phyloP scores from a whole-genome alignment of 106 monocot species.

The Phalaenopsis aphrodite region DNA sequence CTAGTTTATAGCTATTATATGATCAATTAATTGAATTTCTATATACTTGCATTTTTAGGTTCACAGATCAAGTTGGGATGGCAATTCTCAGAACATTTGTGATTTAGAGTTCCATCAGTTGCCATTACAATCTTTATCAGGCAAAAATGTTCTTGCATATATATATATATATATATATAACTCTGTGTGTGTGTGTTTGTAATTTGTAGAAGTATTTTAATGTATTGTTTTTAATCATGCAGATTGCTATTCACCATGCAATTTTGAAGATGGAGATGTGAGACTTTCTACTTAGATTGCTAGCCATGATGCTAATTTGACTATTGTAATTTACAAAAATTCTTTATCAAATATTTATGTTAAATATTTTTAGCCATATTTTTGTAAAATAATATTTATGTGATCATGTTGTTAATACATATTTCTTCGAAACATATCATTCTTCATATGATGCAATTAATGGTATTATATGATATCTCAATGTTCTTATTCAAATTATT shows the following conservation, averaged over 20 bases:
- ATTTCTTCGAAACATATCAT: too few species aligned
- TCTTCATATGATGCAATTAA: too few species aligned
- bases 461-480: too few species aligned
- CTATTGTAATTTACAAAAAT: not conserved
- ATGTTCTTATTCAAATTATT: too few species aligned
- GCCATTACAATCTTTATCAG: too few species aligned
- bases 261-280: conserved; percentile 20
- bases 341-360: not conserved
- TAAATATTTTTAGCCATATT: not conserved
- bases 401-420: too few species aligned
- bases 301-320: not conserved
- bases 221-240: not conserved
- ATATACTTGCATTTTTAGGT: conserved; percentile 6
- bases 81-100: not conserved
- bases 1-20: too few species aligned
- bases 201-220: not conserved
- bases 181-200: too few species aligned
- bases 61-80: conserved; percentile 6
- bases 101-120: not conserved
- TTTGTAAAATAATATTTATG: not conserved
- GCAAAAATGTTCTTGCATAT: not conserved
- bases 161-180: not conserved
- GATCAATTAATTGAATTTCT: too few species aligned
- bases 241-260: not conserved
- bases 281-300: not conserved